Evolutionary conservation across 2,329 filamentous ascomycete genomes (phyloP), one percentile per base, ranked within the genome.

Genomic region (Harringtonia aguacate): DNA sequence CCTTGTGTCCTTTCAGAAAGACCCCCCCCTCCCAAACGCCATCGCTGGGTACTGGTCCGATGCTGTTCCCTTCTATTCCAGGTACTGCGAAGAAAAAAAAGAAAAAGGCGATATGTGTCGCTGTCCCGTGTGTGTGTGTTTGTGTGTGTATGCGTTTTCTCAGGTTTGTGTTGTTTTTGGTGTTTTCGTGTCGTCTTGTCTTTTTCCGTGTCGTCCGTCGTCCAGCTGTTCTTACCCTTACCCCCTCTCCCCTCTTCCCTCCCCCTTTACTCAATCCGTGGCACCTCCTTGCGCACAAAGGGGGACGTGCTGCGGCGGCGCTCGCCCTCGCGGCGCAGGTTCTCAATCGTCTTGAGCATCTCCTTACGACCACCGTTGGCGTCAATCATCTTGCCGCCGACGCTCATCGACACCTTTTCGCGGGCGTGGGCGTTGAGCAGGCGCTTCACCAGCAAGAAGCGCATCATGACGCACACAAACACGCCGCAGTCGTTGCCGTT

Each of bases 401-500:
- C 84, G 57, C 85, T 92, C 92, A 98, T 97, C 49, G 81, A 89
- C 13, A 97, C 84, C 65, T 94, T 95, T 61, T 90, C 80, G 49
- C 78, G 77, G 3, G 84, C 81, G 57, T 87, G 84, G 9, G 86
- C 87, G 52, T 75, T 77, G 46, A 98, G 67, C 21, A 98, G 70
- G 46, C 86, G 73, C 63, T 88, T 89, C 41, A 95, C 70, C 17
- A 98, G 73, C n/a, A 98, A 67, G 64, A 95, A 85, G 39, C 88
- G 80, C 89, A 98, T 98, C 49, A 90, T 75, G 52, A 97, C 76
- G 61, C 92, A 97, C 4, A 98, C 92, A 61, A 89, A 97, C 1
- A 98, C 86, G 17, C 92, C 92, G 55, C 92, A 98, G 63, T 98
- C 92, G 58, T 78, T 90, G 22, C 84, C 80, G 53, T 97, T 97